Base-by-base conservation (phyloP, 139 green algal genomes). In the Nannochloris sp. region DNA sequence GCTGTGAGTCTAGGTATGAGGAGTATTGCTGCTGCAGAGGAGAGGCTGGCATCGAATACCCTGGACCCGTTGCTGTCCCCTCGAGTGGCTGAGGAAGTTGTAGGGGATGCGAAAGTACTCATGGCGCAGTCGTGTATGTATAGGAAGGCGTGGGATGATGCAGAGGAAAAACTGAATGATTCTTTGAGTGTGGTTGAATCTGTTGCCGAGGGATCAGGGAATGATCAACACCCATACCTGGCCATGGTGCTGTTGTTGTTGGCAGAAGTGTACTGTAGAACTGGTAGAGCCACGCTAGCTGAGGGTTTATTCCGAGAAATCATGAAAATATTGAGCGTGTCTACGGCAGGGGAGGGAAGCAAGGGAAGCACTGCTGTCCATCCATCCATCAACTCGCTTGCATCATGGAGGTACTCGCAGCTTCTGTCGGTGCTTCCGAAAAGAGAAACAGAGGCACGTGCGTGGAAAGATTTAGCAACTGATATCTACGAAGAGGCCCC, bases 351-450 rank as follows among this genome's bases (percentile, higher is more conserved):
- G 23, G 18, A 21, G 44, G 61, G 10, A 43, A 37, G 7, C 5
- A 48, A 29, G 19, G 44, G 36, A 12, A 48, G 37, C 31, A 7
- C 54, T 76, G 29, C 48, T 4, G 67, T 85, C 19, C 86, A 92
- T 62, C 60, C 75, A 25, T 81, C 55, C 34, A 23, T 83, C 5
- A 69, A 24, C 9, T 80, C 87, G 16, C 31, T 83, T 70, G 54
- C 83, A 23, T 62, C 67, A 16, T 94, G 87, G 87, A 80, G 80
- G 2, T 85, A 81, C 46, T 67, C 70, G 27, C 86, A 93, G 75
- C 74, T 94, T 70, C 75, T 94, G 44, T 81, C 70, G 7, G 81
- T 70, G 29, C 48, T 93, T 68, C 85, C 85, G 1, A 80, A 78
- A 16, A 67, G 86, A 61, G 59, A 60, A 58, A 74, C 53, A 57